Evolutionary conservation across 148 eudicot species (phyloP).

Genomic region (Selenicereus undatus): DNA sequence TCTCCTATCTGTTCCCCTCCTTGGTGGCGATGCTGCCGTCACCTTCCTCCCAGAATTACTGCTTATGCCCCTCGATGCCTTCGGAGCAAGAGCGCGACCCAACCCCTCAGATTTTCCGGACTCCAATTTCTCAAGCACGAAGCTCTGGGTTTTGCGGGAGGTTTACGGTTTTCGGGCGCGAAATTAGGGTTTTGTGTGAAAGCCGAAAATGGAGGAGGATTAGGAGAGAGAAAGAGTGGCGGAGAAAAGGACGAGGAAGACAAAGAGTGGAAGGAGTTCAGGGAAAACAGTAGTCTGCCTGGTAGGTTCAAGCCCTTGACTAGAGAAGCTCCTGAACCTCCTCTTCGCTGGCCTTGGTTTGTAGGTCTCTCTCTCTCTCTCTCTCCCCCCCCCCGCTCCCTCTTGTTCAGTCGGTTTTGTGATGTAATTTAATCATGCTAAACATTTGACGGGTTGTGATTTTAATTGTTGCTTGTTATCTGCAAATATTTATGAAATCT

Average conservation of each 20-base stretch:
- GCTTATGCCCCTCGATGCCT: slow-evolving; percentile 11
- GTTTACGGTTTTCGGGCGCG: slow-evolving; percentile 14
- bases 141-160: background rate
- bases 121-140: background rate
- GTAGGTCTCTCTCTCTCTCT: slow-evolving; percentile 40
- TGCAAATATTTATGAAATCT: background rate
- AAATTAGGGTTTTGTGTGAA: slow-evolving; percentile 27
- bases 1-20: slow-evolving; percentile 9
- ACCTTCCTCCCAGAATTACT: slow-evolving; percentile 19
- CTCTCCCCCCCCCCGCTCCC: too few relatives aligned
- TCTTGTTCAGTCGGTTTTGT: background rate
- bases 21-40: slow-evolving; percentile 17
- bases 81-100: background rate
- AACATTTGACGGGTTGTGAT: background rate
- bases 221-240: slow-evolving; percentile 16
- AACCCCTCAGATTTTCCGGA: slow-evolving; percentile 13
- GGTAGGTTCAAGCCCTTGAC: slow-evolving; percentile 60
- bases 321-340: slow-evolving; percentile 55
- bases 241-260: slow-evolving; percentile 23
- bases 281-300: slow-evolving; percentile 71
- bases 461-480: background rate
- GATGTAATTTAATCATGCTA: background rate
- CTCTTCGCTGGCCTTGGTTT: slow-evolving; percentile 74
- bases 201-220: slow-evolving; percentile 35
- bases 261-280: slow-evolving; percentile 41